Conservation (phyloP, 169 alveolate species). For the Fabrea salina region DNA sequence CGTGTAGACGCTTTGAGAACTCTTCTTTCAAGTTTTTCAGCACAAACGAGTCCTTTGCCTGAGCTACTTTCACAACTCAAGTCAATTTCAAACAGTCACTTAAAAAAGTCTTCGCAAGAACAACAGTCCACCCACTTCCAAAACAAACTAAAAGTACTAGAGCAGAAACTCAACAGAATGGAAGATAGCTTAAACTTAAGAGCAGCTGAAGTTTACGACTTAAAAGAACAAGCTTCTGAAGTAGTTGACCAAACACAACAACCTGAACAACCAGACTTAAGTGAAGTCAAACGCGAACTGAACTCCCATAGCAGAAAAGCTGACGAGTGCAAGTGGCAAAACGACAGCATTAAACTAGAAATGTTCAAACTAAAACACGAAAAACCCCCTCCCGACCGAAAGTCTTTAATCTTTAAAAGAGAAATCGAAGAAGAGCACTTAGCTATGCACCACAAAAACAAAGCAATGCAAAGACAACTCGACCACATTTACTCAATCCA, state of each 20-base stretch:
- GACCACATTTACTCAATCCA: not conserved
- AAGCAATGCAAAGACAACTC: not conserved
- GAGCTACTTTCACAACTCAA: not conserved
- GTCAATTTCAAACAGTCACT: not conserved
- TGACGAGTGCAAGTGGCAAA: not conserved
- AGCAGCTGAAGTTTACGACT: slow-evolving; percentile 15
- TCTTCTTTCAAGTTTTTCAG: not conserved
- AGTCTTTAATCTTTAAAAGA: not conserved
- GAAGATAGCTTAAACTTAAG: not conserved
- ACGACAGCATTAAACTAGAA: not conserved
- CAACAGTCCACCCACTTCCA: not conserved
- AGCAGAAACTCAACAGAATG: not conserved
- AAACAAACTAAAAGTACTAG: not conserved
- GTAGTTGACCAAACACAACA: not conserved
- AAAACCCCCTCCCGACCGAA: too few species aligned
- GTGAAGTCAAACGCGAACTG: not conserved
- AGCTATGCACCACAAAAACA: not conserved
- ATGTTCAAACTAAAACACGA: not conserved
- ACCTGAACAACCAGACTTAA: not conserved
- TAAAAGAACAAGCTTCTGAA: slow-evolving; percentile 1
- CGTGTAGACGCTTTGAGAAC: not conserved
- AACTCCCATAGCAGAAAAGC: not conserved
- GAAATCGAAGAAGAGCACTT: not conserved
- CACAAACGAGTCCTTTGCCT: too few species aligned
- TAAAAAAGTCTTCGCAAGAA: not conserved